These are phyloP conservation scores for Buddleja alternifolia DNA, from an alignment of 257 asterid genomes.

Conservation along the genomic window DNA sequence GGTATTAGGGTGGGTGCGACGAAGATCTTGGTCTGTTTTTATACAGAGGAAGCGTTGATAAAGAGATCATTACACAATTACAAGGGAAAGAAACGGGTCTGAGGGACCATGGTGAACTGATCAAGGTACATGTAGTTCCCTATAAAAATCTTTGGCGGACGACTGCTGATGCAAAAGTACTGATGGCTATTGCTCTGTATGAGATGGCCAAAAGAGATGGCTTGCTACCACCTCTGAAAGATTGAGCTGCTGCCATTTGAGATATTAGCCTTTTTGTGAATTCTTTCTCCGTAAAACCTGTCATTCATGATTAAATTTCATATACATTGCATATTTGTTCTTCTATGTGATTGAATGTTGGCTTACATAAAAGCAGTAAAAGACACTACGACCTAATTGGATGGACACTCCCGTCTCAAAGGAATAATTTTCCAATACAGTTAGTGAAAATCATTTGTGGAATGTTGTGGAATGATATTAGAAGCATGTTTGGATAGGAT, in stretches of 20 bases:
- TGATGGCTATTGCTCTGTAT: conserved; percentile 73
- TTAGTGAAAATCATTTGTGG: too few relatives aligned
- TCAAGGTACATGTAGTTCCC: conserved; percentile 79
- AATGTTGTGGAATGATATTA: too few relatives aligned
- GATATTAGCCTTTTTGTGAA: neutral
- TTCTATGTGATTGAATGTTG: too few relatives aligned
- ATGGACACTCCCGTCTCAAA: too few relatives aligned
- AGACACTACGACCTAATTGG: too few relatives aligned
- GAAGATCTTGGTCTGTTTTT: conserved; percentile 79
- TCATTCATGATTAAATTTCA: neutral
- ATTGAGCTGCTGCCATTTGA: conserved; percentile 24
- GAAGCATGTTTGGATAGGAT: too few relatives aligned
- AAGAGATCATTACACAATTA: conserved; percentile 58
- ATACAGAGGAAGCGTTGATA: conserved; percentile 68
- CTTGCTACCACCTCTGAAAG: conserved; percentile 43
- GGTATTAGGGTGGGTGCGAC: conserved; percentile 81
- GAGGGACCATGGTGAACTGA: conserved; percentile 85
- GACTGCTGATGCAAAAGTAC: conserved; percentile 87
- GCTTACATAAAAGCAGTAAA: too few relatives aligned
- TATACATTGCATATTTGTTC: neutral
- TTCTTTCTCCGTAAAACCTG: neutral
- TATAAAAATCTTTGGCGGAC: conserved; percentile 72
- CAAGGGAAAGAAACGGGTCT: conserved; percentile 88
- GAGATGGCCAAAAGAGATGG: conserved; percentile 89
- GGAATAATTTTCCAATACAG: too few relatives aligned